phyloP scores from a whole-genome alignment of 345 rosid genomes.

The Populus pruinosa region DNA sequence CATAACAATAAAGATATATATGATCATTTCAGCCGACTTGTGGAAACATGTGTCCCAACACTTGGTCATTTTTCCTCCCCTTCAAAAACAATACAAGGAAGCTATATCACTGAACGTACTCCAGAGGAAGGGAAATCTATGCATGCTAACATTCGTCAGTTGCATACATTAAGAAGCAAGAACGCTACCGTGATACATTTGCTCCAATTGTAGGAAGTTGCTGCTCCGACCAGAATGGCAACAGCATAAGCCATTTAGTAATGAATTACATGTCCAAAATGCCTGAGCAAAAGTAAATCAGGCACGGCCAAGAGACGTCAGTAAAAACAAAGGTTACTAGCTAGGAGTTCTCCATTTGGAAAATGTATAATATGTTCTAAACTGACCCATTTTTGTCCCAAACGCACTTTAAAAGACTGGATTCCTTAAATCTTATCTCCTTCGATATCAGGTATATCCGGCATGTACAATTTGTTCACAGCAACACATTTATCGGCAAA shows the following conservation, averaged over 20 bases:
- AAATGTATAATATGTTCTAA: neutral
- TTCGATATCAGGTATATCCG: slow-evolving; percentile 97
- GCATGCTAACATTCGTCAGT: too few species aligned
- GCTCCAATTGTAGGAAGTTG: too few species aligned
- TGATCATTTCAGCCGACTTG: neutral
- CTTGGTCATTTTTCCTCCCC: too few species aligned
- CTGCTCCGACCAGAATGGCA: slow-evolving; percentile 45
- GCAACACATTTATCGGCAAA: neutral
- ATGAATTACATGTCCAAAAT: slow-evolving; percentile 80
- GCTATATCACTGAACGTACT: too few species aligned
- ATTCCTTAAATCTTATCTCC: slow-evolving; percentile 92
- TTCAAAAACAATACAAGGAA: too few species aligned
- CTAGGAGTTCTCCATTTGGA: neutral
- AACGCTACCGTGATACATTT: too few species aligned
- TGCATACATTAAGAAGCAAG: too few species aligned
- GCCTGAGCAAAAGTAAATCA: slow-evolving; percentile 45
- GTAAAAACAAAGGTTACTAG: neutral
- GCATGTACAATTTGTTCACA: slow-evolving; percentile 6
- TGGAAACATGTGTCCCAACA: too few species aligned
- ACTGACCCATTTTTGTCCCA: slow-evolving; percentile 73
- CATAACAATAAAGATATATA: neutral
- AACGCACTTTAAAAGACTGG: slow-evolving; percentile 68
- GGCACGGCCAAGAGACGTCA: neutral
- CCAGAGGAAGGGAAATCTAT: too few species aligned
- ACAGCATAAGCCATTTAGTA: slow-evolving; percentile 81